Evolutionary conservation across 306 rosid genomes (phyloP), one percentile per base, ranked within the genome.

Genomic region (Hippophae tibetana): DNA sequence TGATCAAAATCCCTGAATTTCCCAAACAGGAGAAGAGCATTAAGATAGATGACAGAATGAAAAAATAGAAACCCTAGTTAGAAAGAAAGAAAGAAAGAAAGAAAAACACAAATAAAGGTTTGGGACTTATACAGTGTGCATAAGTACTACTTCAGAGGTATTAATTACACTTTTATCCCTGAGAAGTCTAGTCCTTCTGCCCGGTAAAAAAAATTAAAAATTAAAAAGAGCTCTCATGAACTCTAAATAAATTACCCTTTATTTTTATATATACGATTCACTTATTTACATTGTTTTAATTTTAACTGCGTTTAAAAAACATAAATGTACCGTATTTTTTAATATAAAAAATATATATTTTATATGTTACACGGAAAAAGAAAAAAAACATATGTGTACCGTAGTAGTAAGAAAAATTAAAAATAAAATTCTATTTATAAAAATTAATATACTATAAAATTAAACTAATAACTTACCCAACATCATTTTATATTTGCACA

Each of bases 11-110:
- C 38, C 38, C 38, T 31, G 38, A 49, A 23, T 49, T 49, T 14
- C 6, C 14, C 14, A 49, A 13, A 13, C 14, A 12, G 7, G 13
- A 9, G 50, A 46, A 46, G n/a, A 45, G 14, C 6, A 25, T 25
- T 42, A 42, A 47, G 47, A 57, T 45, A 52, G 64, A 42, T 13
- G 48, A 65, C 79, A 81, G 67, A 57, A 50, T 65, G 72, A 9
- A 67, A 56, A 71, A 6, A 62, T 65, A 79, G 81, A 71, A 85
- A 76, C 84, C 89, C 90, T 85, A 75, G 58, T 58, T 65, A 43
- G 51, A 71, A 43, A 68, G 26, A 31, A 54, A 65, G 51, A 71
- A 43, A 68, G 26, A 31, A 54, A 65, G 23, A 10, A 18, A 18
- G 7, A 49, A 57, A 62, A 67, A 71, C 71, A 60, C 70, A 14